Evolutionary conservation across 805 yeast species (phyloP), one percentile per base, ranked within the genome.

Genomic region (Pichia membranifaciens): DNA sequence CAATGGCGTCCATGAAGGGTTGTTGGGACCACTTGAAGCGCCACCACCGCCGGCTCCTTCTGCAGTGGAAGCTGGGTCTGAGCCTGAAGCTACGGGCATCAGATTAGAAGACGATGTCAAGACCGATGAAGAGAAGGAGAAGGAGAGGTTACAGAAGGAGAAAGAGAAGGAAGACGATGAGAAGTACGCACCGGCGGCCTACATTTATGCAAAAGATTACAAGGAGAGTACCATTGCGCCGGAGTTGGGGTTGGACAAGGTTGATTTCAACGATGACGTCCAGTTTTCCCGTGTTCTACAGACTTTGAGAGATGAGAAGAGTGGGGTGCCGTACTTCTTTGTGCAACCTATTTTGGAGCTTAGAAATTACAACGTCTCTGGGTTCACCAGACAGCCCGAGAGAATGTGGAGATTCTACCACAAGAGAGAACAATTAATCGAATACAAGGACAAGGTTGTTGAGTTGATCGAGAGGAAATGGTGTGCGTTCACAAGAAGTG

Each of bases 1-100:
- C 45, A 74, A 76, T 38, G 99, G 99, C 9, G 62, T 93, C 10
- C 96, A 93, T 57, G 99, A 93, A 69, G 99, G 99, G 5, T 73
- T 93, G 61, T 66, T 93, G 40, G 99, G 99, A 0, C 98, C 98
- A 2, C 69, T 91, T 49, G 88, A 70, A 35, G 66, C 59, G 22
- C 75, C 69, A 21, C 41, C 51, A 31, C 31, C 18, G 10, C 32
- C 22, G 22, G 40, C 46, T 31, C 34, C 23, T 4, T 52, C 45
- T 37, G 50, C n/a, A 43, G 38, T 7, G 34, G 43, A 28, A 25
- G n/a, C n/a, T 38, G 76, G 17, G 64, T n/a, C n/a, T n/a, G 29
- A 25, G 29, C 29, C 7, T 25, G 29, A 70, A 47, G 79, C 4
- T 55, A 54, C 16, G 49, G 52, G 10, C 62, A 29, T 45, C 5